phyloP scores from a whole-genome alignment of 176 grass and related monocot species.

The Juncus effusus region DNA sequence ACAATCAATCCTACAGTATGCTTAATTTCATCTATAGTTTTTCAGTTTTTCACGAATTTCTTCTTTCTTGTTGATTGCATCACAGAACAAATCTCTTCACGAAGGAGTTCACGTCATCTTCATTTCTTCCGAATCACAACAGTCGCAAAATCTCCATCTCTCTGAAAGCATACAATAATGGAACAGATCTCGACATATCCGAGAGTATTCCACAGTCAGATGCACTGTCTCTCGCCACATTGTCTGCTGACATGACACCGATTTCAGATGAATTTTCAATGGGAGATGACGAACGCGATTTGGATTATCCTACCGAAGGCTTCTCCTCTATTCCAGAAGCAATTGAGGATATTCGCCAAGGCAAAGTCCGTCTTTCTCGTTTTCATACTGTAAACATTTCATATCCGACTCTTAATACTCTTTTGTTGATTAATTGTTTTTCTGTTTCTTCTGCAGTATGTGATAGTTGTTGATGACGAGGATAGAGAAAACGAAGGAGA shows the following conservation, averaged over 20 bases:
- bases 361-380: conserved; percentile 47
- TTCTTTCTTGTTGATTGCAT: not conserved
- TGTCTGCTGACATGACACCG: conserved; percentile 59
- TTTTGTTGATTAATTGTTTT: conserved; percentile 8
- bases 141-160: conserved; percentile 11
- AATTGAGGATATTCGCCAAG: conserved; percentile 83
- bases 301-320: conserved; percentile 72
- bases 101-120: conserved; percentile 10
- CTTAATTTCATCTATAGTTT: conserved; percentile 4
- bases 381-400: not conserved
- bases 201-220: conserved; percentile 36
- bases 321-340: conserved; percentile 86
- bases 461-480: conserved; percentile 94
- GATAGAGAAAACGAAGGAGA: conserved; percentile 95
- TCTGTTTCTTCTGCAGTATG: conserved; percentile 48
- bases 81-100: conserved; percentile 3
- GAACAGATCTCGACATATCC: not conserved
- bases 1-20: not conserved
- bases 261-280: conserved; percentile 47
- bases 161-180: conserved; percentile 21
- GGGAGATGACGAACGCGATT: conserved; percentile 61
- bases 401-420: not conserved
- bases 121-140: conserved; percentile 10
- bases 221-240: conserved; percentile 43
- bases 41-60: not conserved